These are phyloP conservation scores for Eragrostis tef DNA, from an alignment of 202 grass and related monocot genomes.

Conservation along the genomic window DNA sequence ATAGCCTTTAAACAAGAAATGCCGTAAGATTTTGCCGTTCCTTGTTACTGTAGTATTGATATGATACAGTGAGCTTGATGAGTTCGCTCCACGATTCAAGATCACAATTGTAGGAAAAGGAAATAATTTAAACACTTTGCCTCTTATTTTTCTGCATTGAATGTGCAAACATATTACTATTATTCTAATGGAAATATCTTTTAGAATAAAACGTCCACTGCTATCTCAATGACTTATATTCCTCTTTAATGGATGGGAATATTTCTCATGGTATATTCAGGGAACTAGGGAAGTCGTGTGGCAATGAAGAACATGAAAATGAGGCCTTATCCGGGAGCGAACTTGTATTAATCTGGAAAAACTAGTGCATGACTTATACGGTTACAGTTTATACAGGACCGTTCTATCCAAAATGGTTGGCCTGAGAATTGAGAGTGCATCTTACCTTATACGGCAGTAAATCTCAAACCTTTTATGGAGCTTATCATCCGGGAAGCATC, in stretches of 20 bases:
- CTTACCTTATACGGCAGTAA: background rate
- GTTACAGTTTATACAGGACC: background rate
- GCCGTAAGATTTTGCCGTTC: constrained; percentile 8
- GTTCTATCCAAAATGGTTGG: constrained; percentile 6
- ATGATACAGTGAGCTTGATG: background rate
- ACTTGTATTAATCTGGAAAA: background rate
- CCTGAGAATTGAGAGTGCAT: constrained; percentile 27
- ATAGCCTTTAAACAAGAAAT: constrained; percentile 21
- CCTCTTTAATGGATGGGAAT: background rate
- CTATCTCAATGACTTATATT: background rate
- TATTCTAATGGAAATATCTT: constrained; percentile 3
- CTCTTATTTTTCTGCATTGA: constrained; percentile 4
- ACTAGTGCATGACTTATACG: background rate
- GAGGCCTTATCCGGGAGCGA: background rate
- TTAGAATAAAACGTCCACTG: background rate
- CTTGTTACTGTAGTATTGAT: constrained; percentile 8
- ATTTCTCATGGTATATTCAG: background rate
- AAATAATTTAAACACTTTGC: background rate
- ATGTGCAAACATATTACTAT: background rate
- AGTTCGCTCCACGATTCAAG: background rate
- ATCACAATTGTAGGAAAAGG: background rate
- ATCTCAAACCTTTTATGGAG: background rate
- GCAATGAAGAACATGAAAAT: constrained; percentile 24
- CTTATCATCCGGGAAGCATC: constrained; percentile 25
- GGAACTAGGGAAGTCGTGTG: background rate